phyloP scores from a whole-genome alignment of 192 early-diverging fungal species.

The Obelidium mucronatum region DNA sequence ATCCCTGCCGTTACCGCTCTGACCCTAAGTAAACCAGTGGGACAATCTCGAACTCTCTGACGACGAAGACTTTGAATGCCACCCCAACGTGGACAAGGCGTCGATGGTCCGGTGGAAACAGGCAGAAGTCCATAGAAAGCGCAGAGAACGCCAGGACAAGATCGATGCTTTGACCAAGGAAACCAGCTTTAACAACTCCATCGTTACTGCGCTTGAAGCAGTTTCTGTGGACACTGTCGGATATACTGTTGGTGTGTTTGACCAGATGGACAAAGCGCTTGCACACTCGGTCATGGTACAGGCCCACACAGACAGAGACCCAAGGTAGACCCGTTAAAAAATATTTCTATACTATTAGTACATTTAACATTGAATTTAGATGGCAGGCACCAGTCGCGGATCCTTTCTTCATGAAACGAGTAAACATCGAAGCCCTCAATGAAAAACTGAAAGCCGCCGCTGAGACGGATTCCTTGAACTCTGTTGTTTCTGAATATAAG shows the following conservation, averaged over 20 bases:
- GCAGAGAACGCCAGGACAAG: slow-evolving; percentile 77
- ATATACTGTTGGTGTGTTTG: slow-evolving; percentile 11
- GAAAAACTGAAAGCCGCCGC: slow-evolving; percentile 3
- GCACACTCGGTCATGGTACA: slow-evolving; percentile 20
- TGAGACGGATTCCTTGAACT: slow-evolving; percentile 2
- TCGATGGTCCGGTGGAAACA: slow-evolving; percentile 84
- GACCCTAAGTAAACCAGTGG: too few relatives aligned
- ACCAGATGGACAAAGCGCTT: slow-evolving; percentile 16
- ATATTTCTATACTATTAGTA: too few relatives aligned
- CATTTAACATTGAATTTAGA: too few relatives aligned
- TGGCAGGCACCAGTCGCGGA: slow-evolving; percentile 39
- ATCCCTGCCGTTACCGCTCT: too few relatives aligned
- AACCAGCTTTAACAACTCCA: slow-evolving; percentile 28
- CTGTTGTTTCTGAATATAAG: slow-evolving; percentile 4
- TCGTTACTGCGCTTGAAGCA: slow-evolving; percentile 31
- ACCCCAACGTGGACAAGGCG: slow-evolving; percentile 90
- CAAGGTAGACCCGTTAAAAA: too few relatives aligned
- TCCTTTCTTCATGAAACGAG: slow-evolving; percentile 40
- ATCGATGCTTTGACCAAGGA: slow-evolving; percentile 53
- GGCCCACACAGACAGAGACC: slow-evolving; percentile 35
- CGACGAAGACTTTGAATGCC: slow-evolving; percentile 93
- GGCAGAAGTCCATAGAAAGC: slow-evolving; percentile 85
- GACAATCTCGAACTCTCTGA: slow-evolving; percentile 95
- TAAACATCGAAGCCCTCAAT: slow-evolving; percentile 11
- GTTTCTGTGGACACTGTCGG: not conserved